Conservation (phyloP, 441 rosid species). For the Rhodomyrtus psidioides region DNA sequence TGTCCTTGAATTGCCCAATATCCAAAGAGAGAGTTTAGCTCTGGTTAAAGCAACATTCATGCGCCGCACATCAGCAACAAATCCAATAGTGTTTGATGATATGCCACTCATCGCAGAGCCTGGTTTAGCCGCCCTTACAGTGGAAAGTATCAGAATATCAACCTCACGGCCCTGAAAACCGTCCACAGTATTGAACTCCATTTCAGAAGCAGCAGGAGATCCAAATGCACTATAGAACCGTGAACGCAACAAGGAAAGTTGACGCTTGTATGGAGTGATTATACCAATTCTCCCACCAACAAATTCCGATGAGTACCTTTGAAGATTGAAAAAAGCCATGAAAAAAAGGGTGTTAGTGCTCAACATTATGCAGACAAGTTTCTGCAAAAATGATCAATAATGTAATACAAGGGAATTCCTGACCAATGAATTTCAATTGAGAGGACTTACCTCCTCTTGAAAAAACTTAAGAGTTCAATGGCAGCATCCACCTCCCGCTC, state of each 20-base stretch:
- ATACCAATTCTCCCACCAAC: slow-evolving; percentile 75
- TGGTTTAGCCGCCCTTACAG: slow-evolving; percentile 76
- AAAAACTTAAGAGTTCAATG: slow-evolving; percentile 64
- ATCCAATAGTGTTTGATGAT: slow-evolving; percentile 70
- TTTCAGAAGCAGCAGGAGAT: slow-evolving; percentile 59
- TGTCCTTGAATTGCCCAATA: slow-evolving; percentile 82
- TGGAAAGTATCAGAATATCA: slow-evolving; percentile 84
- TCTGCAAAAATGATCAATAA: not conserved
- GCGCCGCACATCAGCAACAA: slow-evolving; percentile 90
- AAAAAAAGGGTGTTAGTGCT: not conserved
- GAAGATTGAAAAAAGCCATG: not conserved
- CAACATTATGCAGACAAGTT: not conserved
- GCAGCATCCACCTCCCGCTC: slow-evolving; percentile 94
- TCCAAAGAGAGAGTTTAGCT: slow-evolving; percentile 92
- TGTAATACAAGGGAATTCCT: not conserved
- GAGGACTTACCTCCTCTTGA: slow-evolving; percentile 51
- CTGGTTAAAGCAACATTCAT: slow-evolving; percentile 99
- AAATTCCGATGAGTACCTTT: slow-evolving; percentile 80
- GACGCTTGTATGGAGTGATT: slow-evolving; percentile 90
- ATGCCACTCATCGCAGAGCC: slow-evolving; percentile 20
- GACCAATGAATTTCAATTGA: not conserved
- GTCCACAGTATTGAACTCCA: slow-evolving; percentile 93
- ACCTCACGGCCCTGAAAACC: slow-evolving; percentile 99
- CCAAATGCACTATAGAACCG: slow-evolving; percentile 74
- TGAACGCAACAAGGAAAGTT: slow-evolving; percentile 76